phyloP scores from a whole-genome alignment of 2,329 filamentous ascomycete genomes.

The Diaporthe vaccinii region DNA sequence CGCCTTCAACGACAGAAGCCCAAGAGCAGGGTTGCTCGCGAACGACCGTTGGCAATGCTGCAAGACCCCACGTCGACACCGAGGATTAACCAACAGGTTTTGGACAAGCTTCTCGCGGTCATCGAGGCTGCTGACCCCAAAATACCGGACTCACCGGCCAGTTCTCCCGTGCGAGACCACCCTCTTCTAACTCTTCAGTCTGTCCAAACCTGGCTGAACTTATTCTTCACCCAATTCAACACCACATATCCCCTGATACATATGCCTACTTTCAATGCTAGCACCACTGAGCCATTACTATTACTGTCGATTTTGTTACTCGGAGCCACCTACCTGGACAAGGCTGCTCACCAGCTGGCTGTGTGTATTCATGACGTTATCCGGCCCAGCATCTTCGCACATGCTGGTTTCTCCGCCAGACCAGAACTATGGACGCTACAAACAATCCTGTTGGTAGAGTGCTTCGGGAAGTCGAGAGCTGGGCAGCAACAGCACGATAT shows the following conservation, averaged over 20 bases:
- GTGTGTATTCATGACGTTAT: slow-evolving; percentile 74
- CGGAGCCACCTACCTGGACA: slow-evolving; percentile 72
- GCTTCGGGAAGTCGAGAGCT: slow-evolving; percentile 73
- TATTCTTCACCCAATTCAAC: slow-evolving; percentile 74
- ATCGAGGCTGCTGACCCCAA: slow-evolving; percentile 58
- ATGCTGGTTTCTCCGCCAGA: slow-evolving; percentile 68
- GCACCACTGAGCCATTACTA: slow-evolving; percentile 63
- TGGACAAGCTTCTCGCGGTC: slow-evolving; percentile 61
- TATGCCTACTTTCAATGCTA: slow-evolving; percentile 67
- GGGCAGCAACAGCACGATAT: slow-evolving; percentile 75
- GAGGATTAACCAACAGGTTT: slow-evolving; percentile 55
- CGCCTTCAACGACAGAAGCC: slow-evolving; percentile 16
- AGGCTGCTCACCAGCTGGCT: slow-evolving; percentile 70
- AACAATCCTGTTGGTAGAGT: slow-evolving; percentile 73
- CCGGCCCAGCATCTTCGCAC: slow-evolving; percentile 70
- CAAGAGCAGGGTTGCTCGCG: neutral
- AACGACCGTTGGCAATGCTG: slow-evolving; percentile 49
- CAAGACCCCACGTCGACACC: slow-evolving; percentile 43
- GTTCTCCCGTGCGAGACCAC: slow-evolving; percentile 59
- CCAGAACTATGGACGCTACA: slow-evolving; percentile 73
- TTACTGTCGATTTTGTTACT: slow-evolving; percentile 68
- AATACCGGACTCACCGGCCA: slow-evolving; percentile 57
- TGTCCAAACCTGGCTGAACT: slow-evolving; percentile 68
- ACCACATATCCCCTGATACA: slow-evolving; percentile 72
- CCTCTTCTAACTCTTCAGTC: slow-evolving; percentile 63